A percentile compares a stretch with the other conserved stretches of the same genome.
Conservation (phyloP, 2,329 filamentous ascomycete species). For the Hymenoscyphus infarciens region DNA sequence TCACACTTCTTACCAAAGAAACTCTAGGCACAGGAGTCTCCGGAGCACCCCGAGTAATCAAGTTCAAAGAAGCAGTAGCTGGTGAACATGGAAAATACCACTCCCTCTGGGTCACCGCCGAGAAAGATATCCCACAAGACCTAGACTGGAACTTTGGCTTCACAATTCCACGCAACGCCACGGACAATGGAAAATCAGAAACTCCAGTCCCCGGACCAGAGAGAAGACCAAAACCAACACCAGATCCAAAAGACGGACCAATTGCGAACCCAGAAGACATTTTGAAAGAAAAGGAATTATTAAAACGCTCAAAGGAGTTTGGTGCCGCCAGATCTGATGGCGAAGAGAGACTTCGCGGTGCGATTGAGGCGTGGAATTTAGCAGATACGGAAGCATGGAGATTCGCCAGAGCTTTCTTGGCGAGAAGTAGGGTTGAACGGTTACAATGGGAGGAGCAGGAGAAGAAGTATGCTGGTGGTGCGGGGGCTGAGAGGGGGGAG, state of each 20-base stretch:
- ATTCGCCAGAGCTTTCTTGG: conserved; percentile 66
- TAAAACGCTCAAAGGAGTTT: conserved; percentile 52
- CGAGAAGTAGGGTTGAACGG: conserved; percentile 59
- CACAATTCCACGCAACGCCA: conserved; percentile 58
- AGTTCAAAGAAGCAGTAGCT: conserved; percentile 79
- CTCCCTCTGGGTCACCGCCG: conserved; percentile 79
- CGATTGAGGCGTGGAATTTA: conserved; percentile 64
- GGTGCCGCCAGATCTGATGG: conserved; percentile 41
- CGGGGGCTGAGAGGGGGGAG: conserved; percentile 41
- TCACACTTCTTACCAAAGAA: conserved; percentile 66
- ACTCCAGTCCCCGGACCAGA: conserved; percentile 58
- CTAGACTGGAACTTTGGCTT: conserved; percentile 92
- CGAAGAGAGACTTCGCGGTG: conserved; percentile 48
- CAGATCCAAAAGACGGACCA: conserved; percentile 47
- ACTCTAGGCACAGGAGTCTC: conserved; percentile 61
- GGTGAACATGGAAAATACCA: conserved; percentile 59
- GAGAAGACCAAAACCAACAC: conserved; percentile 48
- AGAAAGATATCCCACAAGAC: conserved; percentile 55
- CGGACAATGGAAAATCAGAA: conserved; percentile 51
- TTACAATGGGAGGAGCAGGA: conserved; percentile 68
- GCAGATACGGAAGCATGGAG: conserved; percentile 76
- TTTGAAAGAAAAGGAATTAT: conserved; percentile 50
- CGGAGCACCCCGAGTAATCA: conserved; percentile 62
- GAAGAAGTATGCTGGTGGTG: conserved; percentile 58
- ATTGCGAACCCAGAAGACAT: conserved; percentile 51